These are phyloP conservation scores for Blastocystis sp. DNA, from an alignment of 352 stramenopile genomes.

Conservation along the genomic window DNA sequence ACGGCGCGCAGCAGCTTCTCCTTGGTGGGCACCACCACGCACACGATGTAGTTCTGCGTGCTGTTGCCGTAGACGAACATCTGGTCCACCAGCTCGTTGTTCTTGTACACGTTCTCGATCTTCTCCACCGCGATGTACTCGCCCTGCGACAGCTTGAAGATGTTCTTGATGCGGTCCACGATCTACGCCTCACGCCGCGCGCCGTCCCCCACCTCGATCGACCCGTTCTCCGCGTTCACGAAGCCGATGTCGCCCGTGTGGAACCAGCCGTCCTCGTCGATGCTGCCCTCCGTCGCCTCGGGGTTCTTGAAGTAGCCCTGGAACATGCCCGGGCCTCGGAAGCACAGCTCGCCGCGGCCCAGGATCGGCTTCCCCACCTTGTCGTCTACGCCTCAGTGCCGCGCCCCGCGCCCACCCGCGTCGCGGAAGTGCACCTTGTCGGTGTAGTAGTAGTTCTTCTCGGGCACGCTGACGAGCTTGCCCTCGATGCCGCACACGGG, in stretches of 20 bases:
- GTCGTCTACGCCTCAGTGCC: constrained; percentile 30
- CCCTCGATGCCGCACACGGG: constrained; percentile 83
- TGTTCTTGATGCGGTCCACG: constrained; percentile 86
- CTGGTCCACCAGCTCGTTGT: constrained; percentile 75
- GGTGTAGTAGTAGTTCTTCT: constrained; percentile 90
- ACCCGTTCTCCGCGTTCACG: constrained; percentile 77
- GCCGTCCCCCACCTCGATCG: not conserved
- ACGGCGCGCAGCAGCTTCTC: not conserved
- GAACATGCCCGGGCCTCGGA: constrained; percentile 76
- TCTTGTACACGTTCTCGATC: constrained; percentile 82
- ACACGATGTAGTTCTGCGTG: constrained; percentile 77
- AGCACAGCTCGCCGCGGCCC: constrained; percentile 78
- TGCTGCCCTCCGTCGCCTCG: constrained; percentile 76
- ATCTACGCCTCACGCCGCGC: constrained; percentile 74
- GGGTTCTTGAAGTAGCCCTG: constrained; percentile 79
- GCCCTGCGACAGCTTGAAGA: constrained; percentile 88
- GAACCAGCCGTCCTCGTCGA: constrained; percentile 80
- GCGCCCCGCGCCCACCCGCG: not conserved
- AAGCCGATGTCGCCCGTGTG: constrained; percentile 80
- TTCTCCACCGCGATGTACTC: constrained; percentile 94
- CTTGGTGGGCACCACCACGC: constrained; percentile 74
- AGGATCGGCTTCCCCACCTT: constrained; percentile 45
- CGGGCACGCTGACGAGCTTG: constrained; percentile 87
- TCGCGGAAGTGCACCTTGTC: constrained; percentile 73
- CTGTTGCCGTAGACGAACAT: constrained; percentile 81